Percentiles rank a stretch among this genome's conserved stretches.
Conservation (phyloP, 495 filamentous ascomycete genomes). For the Alectoria sarmentosa region DNA sequence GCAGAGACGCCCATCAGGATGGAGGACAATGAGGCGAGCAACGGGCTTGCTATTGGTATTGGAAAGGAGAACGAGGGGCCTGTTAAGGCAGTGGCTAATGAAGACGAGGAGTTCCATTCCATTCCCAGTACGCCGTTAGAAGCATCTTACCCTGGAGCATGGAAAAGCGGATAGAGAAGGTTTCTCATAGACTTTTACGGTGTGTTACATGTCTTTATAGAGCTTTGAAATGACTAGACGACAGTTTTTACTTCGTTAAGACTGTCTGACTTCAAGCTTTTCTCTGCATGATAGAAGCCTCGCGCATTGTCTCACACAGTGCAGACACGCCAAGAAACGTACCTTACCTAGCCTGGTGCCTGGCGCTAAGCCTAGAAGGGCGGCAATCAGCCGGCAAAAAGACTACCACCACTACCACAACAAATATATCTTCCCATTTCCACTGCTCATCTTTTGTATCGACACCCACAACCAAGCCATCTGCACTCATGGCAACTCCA, state of each 20-base stretch:
- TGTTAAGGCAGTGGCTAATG: conserved; percentile 23
- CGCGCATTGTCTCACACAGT: background rate
- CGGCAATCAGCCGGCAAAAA: background rate
- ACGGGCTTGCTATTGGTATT: background rate
- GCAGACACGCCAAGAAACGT: conserved; percentile 3
- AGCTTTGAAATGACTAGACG: conserved; percentile 3
- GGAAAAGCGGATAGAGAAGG: conserved; percentile 9
- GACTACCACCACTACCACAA: background rate
- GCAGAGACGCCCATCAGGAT: conserved; percentile 16
- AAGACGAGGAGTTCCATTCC: conserved; percentile 45
- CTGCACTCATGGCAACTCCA: conserved; percentile 28
- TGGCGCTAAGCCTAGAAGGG: conserved; percentile 1
- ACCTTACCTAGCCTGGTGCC: background rate
- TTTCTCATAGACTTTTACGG: conserved; percentile 11
- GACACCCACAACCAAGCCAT: background rate
- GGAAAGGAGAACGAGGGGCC: conserved; percentile 22
- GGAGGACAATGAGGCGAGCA: conserved; percentile 14
- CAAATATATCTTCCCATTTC: background rate
- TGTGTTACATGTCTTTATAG: conserved; percentile 2
- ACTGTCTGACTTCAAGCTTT: background rate
- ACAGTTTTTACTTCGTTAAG: background rate
- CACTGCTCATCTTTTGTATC: background rate
- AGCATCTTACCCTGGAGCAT: conserved; percentile 24
- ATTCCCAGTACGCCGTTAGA: conserved; percentile 45
- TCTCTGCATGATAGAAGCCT: background rate